Evolutionary conservation across 371 early-diverging fungal genomes (phyloP).

Genomic region (Mucor piriformis): DNA sequence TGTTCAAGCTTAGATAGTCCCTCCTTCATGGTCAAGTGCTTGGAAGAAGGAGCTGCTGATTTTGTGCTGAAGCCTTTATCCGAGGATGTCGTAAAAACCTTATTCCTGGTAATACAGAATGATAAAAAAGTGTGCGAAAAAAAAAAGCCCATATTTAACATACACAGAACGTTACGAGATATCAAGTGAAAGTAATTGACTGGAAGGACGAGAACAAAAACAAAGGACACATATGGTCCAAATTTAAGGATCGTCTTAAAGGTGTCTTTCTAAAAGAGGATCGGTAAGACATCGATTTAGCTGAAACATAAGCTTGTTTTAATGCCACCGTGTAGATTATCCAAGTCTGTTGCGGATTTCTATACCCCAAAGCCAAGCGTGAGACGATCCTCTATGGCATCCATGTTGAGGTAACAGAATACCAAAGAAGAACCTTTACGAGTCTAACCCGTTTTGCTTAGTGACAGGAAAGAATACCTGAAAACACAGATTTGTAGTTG

Average conservation of each 20-base stretch:
- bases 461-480: conserved; percentile 47
- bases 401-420: conserved; percentile 27
- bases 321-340: conserved; percentile 22
- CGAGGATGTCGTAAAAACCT: conserved; percentile 49
- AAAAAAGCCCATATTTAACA: conserved; percentile 2
- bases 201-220: neutral
- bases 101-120: conserved; percentile 50
- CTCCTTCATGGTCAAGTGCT: conserved; percentile 45
- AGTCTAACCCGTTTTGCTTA: conserved; percentile 5
- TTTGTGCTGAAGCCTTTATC: conserved; percentile 58
- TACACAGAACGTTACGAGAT: conserved; percentile 32
- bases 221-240: conserved; percentile 34
- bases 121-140: neutral
- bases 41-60: conserved; percentile 61
- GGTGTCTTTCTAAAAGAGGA: conserved; percentile 37
- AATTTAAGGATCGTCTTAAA: conserved; percentile 39
- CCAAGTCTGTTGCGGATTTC: conserved; percentile 36
- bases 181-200: conserved; percentile 11
- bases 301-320: no score
- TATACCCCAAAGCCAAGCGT: conserved; percentile 42
- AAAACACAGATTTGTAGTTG: conserved; percentile 57
- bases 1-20: conserved; percentile 39
- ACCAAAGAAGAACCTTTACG: no score
- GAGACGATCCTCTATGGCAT: conserved; percentile 22
- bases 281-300: conserved; percentile 28